phyloP scores from a whole-genome alignment of 305 asterid species.

The Stenogyne calaminthoides region DNA sequence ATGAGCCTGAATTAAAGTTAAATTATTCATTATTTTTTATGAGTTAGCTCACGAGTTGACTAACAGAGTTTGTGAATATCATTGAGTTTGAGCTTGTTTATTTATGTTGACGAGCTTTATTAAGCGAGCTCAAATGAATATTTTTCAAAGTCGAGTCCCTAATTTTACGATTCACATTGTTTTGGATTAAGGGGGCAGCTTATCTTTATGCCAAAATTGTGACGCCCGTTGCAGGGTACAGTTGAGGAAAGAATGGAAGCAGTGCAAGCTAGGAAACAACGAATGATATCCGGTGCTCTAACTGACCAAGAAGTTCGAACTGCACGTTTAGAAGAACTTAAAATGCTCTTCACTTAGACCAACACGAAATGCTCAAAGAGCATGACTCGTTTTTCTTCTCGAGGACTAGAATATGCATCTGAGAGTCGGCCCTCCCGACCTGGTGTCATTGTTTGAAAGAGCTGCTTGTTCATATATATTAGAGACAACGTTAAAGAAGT shows the following conservation, averaged over 20 bases:
- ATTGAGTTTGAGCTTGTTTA: too few species aligned
- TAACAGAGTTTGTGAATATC: too few species aligned
- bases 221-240: slow-evolving; percentile 58
- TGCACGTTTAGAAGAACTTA: slow-evolving; percentile 91
- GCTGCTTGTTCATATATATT: background rate
- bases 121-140: too few species aligned
- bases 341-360: slow-evolving; percentile 84
- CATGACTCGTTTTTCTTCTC: background rate
- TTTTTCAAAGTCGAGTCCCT: too few species aligned
- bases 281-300: slow-evolving; percentile 92
- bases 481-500: too few species aligned
- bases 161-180: background rate
- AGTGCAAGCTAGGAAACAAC: slow-evolving; percentile 94
- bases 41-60: too few species aligned
- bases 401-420: background rate
- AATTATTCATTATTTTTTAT: too few species aligned
- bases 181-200: background rate
- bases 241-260: slow-evolving; percentile 99
- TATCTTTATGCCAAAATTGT: slow-evolving; percentile 21
- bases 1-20: too few species aligned
- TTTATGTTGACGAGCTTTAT: too few species aligned
- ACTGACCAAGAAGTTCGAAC: too few species aligned
- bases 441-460: background rate
- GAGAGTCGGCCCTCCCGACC: background rate
- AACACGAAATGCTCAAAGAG: slow-evolving; percentile 8